phyloP scores from a whole-genome alignment of 2,329 filamentous ascomycete species.

The Neofusicoccum ribis region DNA sequence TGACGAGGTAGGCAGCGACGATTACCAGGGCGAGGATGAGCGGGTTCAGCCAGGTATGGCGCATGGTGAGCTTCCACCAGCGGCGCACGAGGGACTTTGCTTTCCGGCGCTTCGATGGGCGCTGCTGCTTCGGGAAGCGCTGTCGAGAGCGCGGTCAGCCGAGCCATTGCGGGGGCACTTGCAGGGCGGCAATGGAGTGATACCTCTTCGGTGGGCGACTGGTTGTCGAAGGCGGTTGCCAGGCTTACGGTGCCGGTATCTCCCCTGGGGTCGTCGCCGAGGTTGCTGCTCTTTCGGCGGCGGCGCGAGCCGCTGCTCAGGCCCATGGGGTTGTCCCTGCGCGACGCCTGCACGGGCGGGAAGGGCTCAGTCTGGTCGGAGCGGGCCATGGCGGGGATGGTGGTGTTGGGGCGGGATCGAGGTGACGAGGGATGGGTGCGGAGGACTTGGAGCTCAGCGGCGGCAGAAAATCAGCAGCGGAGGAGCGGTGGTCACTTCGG shows the following conservation, averaged over 20 bases:
- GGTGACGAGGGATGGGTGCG: constrained; percentile 1
- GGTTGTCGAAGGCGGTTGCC: constrained; percentile 15
- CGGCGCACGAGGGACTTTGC: constrained; percentile 46
- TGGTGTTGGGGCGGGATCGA: background rate
- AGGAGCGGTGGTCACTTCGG: background rate
- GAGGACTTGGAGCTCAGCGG: constrained; percentile 6
- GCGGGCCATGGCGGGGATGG: constrained; percentile 11
- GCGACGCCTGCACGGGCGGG: background rate
- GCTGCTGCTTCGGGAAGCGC: constrained; percentile 28
- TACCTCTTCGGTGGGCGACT: constrained; percentile 11
- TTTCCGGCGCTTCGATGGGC: constrained; percentile 49
- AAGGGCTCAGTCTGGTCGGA: constrained; percentile 19
- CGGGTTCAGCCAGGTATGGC: constrained; percentile 66
- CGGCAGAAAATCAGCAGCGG: constrained; percentile 7
- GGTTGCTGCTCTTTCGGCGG: constrained; percentile 18
- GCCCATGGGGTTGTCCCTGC: background rate
- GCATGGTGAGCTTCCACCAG: constrained; percentile 47
- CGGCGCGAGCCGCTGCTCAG: constrained; percentile 10
- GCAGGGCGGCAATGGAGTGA: background rate
- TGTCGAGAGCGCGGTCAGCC: constrained; percentile 24
- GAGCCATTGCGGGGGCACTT: background rate
- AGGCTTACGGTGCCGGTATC: constrained; percentile 15
- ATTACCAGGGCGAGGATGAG: constrained; percentile 66
- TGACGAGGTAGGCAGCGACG: constrained; percentile 68
- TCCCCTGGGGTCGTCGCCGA: constrained; percentile 19